Evolutionary conservation across 306 rosid species (phyloP).

Genomic region (Mimosa pudica): DNA sequence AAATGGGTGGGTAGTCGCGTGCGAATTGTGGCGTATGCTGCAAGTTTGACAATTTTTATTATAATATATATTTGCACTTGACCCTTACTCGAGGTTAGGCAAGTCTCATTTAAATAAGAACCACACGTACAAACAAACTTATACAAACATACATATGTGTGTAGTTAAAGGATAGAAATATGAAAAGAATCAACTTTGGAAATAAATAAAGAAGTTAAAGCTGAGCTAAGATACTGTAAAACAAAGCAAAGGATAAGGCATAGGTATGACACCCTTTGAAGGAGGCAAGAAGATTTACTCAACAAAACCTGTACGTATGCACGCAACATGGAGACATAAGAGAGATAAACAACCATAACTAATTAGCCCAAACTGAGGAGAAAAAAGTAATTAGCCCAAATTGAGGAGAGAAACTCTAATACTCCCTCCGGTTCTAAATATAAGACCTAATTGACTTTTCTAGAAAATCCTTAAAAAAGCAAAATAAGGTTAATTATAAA

Average conservation of each 20-base stretch:
- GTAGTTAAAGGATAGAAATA: slow-evolving; percentile 20
- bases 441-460: too few relatives aligned
- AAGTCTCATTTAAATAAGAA: not conserved
- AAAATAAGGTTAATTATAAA: too few relatives aligned
- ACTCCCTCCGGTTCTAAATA: too few relatives aligned
- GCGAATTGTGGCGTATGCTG: too few relatives aligned
- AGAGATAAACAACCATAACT: not conserved
- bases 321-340: not conserved
- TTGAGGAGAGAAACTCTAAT: too few relatives aligned
- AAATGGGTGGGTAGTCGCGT: too few relatives aligned
- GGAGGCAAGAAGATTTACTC: slow-evolving; percentile 41
- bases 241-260: not conserved
- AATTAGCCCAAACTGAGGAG: not conserved
- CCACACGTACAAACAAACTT: not conserved
- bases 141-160: not conserved
- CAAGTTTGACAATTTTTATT: too few relatives aligned
- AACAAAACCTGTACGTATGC: slow-evolving; percentile 8
- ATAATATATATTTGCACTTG: not conserved
- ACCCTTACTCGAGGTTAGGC: not conserved
- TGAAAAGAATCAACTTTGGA: slow-evolving; percentile 7
- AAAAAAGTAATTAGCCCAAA: too few relatives aligned
- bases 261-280: slow-evolving; percentile 21
- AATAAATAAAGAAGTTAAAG: not conserved
- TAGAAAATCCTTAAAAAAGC: too few relatives aligned
- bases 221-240: not conserved